Base-by-base conservation (phyloP, 306 rosid genomes). In the Ceratonia siliqua region DNA sequence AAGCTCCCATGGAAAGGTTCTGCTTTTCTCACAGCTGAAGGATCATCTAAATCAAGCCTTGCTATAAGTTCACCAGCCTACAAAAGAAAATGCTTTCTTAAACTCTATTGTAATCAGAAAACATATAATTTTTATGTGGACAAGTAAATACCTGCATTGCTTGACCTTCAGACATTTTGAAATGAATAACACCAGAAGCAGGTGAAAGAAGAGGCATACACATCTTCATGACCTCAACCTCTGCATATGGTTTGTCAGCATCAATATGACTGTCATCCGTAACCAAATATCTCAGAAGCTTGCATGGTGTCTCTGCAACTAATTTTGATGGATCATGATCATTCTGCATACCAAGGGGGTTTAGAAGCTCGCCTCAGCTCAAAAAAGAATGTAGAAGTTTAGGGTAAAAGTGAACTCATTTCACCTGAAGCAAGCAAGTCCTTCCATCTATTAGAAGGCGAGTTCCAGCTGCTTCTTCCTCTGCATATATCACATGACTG, bases 171-270 rank as follows among this genome's bases (percentile, higher is more conserved):
- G 98, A 80, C 94, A 95, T 73, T 75, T 81, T 89, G 78, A 92
- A 89, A 78, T 90, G 97, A 82, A 95, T 70, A 73, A 82, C 79
- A 82, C 99, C 99, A 43, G 98, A 85, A 83, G 99, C 97, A 81
- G 99, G 99, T 38, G 99, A 95, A 81, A 95, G 99, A 76, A 95
- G 97, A 77, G 99, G 99, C 99, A 95, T 95, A 72, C 99, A 95
- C 99, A 95, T 95, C 92, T 95, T 95, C 99, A 95, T 95, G 83
- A 95, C 99, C 89, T 95, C 99, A 71, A 95, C 99, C 85, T 95
- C 99, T 42, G 97, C 96, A 85, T 87, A 94, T 46, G 99, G 99
- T 73, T 88, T 75, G 87, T 94, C 99, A 50, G 96, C 96, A 74
- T 90, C 97, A 11, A 95, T 66, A 78, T 95, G 98, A 84, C 91